These are phyloP conservation scores for Skeletonema grethae DNA, from an alignment of 108 stramenopile genomes.

Conservation along the genomic window DNA sequence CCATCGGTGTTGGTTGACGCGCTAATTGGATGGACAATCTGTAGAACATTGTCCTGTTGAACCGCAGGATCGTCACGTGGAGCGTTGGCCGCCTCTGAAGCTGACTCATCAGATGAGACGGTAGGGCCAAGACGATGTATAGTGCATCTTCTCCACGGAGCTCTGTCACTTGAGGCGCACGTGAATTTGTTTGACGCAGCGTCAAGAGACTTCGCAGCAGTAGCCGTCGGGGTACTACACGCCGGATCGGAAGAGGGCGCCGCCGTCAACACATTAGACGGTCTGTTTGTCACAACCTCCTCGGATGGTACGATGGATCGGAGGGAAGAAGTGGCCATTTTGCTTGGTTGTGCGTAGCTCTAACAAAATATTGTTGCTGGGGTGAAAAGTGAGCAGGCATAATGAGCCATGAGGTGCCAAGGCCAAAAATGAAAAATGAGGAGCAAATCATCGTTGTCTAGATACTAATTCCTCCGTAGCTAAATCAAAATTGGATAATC, in stretches of 20 bases:
- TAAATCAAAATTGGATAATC: too few species aligned
- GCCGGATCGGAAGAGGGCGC: not conserved
- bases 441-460: too few species aligned
- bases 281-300: not conserved
- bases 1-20: not conserved
- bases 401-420: too few species aligned
- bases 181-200: not conserved
- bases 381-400: too few species aligned
- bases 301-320: not conserved
- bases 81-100: not conserved
- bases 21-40: not conserved
- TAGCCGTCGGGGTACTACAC: not conserved
- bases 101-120: not conserved
- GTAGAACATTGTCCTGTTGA: not conserved
- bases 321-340: not conserved
- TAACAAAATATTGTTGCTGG: too few species aligned
- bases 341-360: not conserved
- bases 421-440: too few species aligned
- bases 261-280: not conserved
- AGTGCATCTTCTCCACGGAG: not conserved
- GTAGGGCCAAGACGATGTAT: not conserved
- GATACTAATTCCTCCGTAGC: too few species aligned
- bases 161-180: not conserved
- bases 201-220: not conserved
- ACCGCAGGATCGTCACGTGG: not conserved